These are phyloP conservation scores for Trichophyton benhamiae DNA, from an alignment of 2,329 filamentous ascomycete genomes.

Conservation along the genomic window DNA sequence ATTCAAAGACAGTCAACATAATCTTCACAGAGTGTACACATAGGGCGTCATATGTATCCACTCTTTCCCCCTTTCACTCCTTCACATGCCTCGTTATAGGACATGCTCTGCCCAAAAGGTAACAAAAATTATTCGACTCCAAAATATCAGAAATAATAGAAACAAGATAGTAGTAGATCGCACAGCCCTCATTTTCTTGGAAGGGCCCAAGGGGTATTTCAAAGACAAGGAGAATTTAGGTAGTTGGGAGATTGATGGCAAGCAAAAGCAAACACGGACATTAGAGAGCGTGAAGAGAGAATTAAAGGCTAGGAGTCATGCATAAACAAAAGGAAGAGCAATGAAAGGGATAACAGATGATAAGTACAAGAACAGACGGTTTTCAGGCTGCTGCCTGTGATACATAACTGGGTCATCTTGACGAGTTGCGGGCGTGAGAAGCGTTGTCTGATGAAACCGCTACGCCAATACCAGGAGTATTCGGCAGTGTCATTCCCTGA, in stretches of 20 bases:
- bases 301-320: not conserved
- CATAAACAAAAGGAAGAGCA: not conserved
- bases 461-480: not conserved
- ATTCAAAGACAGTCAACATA: not conserved
- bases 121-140: not conserved
- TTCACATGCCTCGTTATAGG: not conserved
- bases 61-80: not conserved
- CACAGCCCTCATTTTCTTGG: not conserved
- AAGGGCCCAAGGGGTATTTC: not conserved
- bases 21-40: not conserved
- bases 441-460: not conserved
- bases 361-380: not conserved
- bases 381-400: not conserved
- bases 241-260: not conserved
- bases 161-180: not conserved
- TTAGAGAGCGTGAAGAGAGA: not conserved
- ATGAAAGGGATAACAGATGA: not conserved
- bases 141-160: too few relatives aligned
- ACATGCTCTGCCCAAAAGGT: not conserved
- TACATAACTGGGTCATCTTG: not conserved
- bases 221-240: not conserved
- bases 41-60: not conserved
- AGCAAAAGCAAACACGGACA: too few relatives aligned
- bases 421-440: not conserved
- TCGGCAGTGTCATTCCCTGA: constrained; percentile 2